These are phyloP conservation scores for Coprinopsis marcescibilis DNA, from an alignment of 768 basidiomycete species.

Conservation along the genomic window DNA sequence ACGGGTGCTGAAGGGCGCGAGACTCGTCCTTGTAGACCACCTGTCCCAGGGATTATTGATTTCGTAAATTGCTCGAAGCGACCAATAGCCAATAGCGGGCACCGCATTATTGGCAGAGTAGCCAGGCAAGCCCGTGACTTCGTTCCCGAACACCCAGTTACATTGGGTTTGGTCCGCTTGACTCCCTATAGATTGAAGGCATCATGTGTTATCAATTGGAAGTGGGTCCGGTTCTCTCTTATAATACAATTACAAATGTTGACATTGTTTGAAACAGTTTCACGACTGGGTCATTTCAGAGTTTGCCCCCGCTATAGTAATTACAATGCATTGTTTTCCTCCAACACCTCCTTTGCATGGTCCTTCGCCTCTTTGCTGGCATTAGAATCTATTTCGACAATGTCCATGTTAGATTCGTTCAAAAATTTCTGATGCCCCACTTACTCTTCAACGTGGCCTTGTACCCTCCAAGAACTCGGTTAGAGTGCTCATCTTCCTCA, in stretches of 20 bases:
- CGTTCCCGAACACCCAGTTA: too few species aligned
- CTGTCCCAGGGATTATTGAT: constrained; percentile 4
- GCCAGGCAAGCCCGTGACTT: too few species aligned
- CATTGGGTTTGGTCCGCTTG: too few species aligned
- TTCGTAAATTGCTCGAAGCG: too few species aligned
- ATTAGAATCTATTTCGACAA: constrained; percentile 10
- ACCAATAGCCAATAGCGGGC: too few species aligned
- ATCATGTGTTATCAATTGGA: too few species aligned
- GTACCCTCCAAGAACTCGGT: constrained; percentile 23
- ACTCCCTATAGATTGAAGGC: too few species aligned
- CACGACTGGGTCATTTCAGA: background rate
- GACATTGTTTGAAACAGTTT: background rate
- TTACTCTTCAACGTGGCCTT: constrained; percentile 26
- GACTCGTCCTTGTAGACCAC: constrained; percentile 7
- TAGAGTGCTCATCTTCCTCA: background rate
- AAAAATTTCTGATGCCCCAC: background rate
- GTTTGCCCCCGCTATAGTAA: background rate
- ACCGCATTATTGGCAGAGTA: too few species aligned
- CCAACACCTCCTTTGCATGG: constrained; percentile 10
- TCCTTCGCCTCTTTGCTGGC: constrained; percentile 15
- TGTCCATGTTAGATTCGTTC: background rate
- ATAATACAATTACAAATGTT: too few species aligned
- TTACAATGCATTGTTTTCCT: constrained; percentile 5
- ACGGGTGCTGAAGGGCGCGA: constrained; percentile 8
- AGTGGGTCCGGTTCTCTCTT: too few species aligned